Conservation (phyloP, 148 eudicot species). For the Vaccinium corymbosum region DNA sequence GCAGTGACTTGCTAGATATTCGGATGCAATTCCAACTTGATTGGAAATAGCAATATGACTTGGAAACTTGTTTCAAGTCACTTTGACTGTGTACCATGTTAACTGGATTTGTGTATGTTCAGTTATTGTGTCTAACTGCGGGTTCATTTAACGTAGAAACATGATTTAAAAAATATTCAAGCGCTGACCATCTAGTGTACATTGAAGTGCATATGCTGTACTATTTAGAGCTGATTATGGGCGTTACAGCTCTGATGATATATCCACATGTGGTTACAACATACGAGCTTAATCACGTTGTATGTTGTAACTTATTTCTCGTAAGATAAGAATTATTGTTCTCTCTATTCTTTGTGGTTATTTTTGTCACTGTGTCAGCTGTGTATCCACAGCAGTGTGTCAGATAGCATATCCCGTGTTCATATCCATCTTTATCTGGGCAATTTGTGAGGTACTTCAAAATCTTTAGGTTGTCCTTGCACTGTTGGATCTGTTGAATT, state of each 20-base stretch:
- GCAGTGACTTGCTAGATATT: neutral
- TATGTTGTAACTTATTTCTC: neutral
- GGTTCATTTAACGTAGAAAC: neutral
- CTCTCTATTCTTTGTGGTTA: neutral
- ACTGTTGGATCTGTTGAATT: neutral
- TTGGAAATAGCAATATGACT: neutral
- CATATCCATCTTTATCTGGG: neutral
- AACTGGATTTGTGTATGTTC: neutral
- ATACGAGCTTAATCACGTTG: neutral
- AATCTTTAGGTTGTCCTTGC: neutral
- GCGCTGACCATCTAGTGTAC: neutral
- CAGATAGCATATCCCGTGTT: neutral
- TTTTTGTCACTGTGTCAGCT: neutral
- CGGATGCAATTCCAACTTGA: neutral
- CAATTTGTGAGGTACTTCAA: neutral
- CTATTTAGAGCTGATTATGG: neutral
- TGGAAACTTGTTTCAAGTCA: neutral
- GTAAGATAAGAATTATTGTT: neutral
- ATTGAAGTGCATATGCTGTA: neutral
- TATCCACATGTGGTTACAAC: neutral
- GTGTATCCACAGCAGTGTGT: neutral
- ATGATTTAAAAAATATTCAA: neutral
- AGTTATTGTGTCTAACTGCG: neutral
- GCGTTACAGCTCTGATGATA: neutral
- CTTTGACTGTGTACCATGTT: neutral